phyloP scores from a whole-genome alignment of 345 rosid genomes.

The Syzygium aromaticum region DNA sequence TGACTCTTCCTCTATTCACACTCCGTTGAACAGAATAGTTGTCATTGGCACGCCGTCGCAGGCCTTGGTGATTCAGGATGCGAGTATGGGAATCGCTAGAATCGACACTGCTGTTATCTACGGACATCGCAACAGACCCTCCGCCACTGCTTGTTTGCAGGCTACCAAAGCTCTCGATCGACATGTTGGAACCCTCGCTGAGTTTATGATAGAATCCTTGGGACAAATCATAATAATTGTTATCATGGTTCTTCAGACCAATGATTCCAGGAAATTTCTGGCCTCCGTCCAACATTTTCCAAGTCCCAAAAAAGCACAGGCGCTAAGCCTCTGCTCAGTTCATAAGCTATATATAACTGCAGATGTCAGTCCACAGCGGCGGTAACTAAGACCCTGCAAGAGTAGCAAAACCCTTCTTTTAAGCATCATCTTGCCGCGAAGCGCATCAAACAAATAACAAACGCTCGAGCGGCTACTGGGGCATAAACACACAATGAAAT shows the following conservation, averaged over 20 bases:
- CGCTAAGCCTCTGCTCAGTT: background rate
- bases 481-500: background rate
- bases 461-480: background rate
- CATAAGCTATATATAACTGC: background rate
- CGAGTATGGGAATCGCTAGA: conserved; percentile 38
- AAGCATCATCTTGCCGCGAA: background rate
- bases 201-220: conserved; percentile 35
- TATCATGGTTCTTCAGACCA: conserved; percentile 19
- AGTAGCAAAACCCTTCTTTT: background rate
- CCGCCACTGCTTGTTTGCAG: conserved; percentile 34
- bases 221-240: conserved; percentile 22
- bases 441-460: background rate
- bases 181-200: conserved; percentile 37
- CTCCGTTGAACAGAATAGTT: conserved; percentile 21
- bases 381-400: background rate
- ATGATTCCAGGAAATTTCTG: conserved; percentile 28
- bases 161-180: conserved; percentile 31
- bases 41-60: conserved; percentile 22
- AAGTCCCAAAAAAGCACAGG: background rate
- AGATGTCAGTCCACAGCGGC: background rate
- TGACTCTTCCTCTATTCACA: conserved; percentile 22
- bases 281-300: conserved; percentile 31
- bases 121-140: conserved; percentile 37
- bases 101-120: conserved; percentile 33
- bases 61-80: conserved; percentile 36